phyloP scores from a whole-genome alignment of 2,329 filamentous ascomycete genomes.

The Arthrinium phaeospermum region DNA sequence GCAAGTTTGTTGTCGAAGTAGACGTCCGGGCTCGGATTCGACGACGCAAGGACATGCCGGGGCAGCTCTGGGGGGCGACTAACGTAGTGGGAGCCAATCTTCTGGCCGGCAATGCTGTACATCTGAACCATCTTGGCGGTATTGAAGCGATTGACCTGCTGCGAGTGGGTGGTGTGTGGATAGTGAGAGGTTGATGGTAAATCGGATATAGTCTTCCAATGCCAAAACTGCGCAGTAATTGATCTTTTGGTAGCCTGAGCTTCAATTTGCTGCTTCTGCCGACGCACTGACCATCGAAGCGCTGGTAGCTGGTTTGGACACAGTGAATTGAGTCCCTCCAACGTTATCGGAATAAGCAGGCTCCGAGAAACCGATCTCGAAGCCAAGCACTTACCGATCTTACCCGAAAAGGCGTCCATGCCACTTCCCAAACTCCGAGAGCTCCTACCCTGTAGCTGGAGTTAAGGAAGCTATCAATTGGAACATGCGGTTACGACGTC shows the following conservation, averaged over 20 bases:
- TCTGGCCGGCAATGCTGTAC: conserved; percentile 64
- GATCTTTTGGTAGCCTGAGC: conserved; percentile 22
- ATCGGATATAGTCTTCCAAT: conserved; percentile 26
- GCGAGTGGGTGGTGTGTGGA: conserved; percentile 26
- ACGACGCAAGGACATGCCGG: neutral
- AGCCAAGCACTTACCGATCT: neutral
- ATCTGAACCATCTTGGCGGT: conserved; percentile 52
- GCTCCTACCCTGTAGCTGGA: conserved; percentile 4
- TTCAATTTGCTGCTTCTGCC: conserved; percentile 28
- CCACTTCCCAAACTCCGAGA: neutral
- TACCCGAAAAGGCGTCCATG: neutral
- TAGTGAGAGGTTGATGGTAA: conserved; percentile 28
- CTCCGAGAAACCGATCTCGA: neutral
- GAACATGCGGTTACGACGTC: neutral
- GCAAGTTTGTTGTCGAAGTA: neutral
- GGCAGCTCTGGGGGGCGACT: conserved; percentile 38
- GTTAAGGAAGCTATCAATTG: neutral
- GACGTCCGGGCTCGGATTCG: neutral
- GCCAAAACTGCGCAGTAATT: conserved; percentile 37
- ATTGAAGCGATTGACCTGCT: conserved; percentile 32
- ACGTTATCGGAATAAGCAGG: neutral
- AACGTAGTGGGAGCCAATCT: conserved; percentile 67
- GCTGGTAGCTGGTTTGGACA: neutral
- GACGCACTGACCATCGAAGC: conserved; percentile 21
- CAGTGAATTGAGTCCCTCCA: neutral